Percentiles rank a stretch among this genome's conserved stretches.
Evolutionary conservation across 345 rosid genomes (phyloP).

Genomic region (Citrus unshiu): DNA sequence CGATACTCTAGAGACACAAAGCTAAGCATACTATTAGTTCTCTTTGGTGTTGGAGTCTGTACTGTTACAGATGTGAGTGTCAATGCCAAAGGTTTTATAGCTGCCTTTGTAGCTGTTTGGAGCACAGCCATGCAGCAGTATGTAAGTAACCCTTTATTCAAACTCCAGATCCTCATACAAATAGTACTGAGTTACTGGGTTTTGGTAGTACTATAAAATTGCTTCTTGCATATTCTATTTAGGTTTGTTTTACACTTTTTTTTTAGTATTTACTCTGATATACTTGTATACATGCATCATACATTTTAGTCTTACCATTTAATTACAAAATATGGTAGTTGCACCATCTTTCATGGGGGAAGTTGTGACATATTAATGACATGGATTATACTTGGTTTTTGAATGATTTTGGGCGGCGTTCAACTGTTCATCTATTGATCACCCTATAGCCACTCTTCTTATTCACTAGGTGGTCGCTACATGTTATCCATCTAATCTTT

Average conservation of each 20-base stretch:
- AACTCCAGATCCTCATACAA: conserved; percentile 2
- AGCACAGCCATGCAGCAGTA: conserved; percentile 98
- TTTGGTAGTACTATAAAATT: neutral
- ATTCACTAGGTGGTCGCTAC: neutral
- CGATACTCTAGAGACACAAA: conserved; percentile 94
- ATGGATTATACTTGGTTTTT: neutral
- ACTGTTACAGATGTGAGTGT: conserved; percentile 99
- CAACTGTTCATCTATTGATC: neutral
- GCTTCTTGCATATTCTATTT: neutral
- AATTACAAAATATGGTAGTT: neutral
- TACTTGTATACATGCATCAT: neutral
- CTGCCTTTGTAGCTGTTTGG: conserved; percentile 93
- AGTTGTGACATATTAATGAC: neutral
- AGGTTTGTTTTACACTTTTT: neutral
- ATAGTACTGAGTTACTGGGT: neutral
- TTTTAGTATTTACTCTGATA: neutral
- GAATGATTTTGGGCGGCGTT: neutral
- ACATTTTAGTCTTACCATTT: neutral
- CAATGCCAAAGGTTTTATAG: conserved; percentile 82
- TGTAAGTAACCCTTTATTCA: conserved; percentile 44
- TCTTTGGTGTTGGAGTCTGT: conserved; percentile 95
- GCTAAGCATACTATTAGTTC: conserved; percentile 90
- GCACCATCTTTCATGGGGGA: neutral
- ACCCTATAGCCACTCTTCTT: neutral
- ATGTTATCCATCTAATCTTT: neutral